These are phyloP conservation scores for Xylariales sp. DNA, from an alignment of 2,329 filamentous ascomycete genomes.

Conservation along the genomic window DNA sequence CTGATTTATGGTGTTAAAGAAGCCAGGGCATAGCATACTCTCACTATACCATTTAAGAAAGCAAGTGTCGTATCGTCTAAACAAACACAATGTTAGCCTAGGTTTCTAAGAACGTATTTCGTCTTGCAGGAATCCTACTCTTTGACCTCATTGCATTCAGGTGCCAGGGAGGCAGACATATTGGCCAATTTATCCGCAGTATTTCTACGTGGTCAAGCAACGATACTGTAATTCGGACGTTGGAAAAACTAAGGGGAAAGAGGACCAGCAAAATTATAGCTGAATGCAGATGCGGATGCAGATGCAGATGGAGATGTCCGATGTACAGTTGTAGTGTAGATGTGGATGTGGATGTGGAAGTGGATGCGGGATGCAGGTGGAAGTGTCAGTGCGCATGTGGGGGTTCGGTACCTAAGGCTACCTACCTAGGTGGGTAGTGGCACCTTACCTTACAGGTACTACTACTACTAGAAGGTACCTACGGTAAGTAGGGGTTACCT, in stretches of 20 bases:
- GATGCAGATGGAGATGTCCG: not conserved
- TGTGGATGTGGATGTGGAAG: not conserved
- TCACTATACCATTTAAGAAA: conserved; percentile 99
- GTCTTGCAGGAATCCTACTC: conserved; percentile 73
- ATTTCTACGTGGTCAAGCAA: not conserved
- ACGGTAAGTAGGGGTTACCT: too few relatives aligned
- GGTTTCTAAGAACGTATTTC: not conserved
- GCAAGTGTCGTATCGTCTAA: conserved; percentile 92
- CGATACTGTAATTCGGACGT: conserved; percentile 1
- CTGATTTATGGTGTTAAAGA: conserved; percentile 14
- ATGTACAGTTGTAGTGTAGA: too few relatives aligned
- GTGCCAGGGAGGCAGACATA: conserved; percentile 95
- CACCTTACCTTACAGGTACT: too few relatives aligned
- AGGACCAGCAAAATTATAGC: not conserved
- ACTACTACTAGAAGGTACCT: not conserved
- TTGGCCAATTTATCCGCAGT: not conserved
- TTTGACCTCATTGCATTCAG: conserved; percentile 95
- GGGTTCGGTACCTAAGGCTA: not conserved
- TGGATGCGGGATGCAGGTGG: not conserved
- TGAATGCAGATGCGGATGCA: not conserved
- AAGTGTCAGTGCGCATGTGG: not conserved
- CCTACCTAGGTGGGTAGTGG: too few relatives aligned
- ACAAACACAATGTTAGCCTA: conserved; percentile 26
- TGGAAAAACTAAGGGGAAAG: not conserved
- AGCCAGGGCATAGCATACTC: conserved; percentile 70